Base-by-base conservation (phyloP, 495 filamentous ascomycete genomes). In the Neurospora tetraspora region DNA sequence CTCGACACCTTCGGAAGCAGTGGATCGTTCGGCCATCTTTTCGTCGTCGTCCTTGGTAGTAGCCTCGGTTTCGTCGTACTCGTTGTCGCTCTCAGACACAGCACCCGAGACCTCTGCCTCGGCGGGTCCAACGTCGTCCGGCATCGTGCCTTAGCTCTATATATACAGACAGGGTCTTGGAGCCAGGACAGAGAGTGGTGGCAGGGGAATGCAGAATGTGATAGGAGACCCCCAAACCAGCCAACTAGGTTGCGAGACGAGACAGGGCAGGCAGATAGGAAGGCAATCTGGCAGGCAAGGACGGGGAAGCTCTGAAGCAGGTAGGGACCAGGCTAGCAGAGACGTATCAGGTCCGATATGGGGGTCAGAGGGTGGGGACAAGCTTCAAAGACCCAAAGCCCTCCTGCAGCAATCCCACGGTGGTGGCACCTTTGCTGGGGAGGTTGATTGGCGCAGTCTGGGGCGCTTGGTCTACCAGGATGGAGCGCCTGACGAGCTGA, bases 41-140 rank as follows among this genome's bases (percentile, higher is more conserved):
- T 89, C 89, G 83, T 87, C 80, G 80, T 88, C 81, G 84, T 89
- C 82, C 83, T 86, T 82, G 78, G 80, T 78, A 71, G 73, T 73
- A 34, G 76, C 75, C 38, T 84, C 82, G 37, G 68, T 73, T 38
- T 86, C 83, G 81, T 84, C 82, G 81, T 84, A 84, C 77, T 87
- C 85, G 81, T 86, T 86, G 73, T 87, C 85, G 75, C 84, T 86
- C 71, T 87, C 87, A 75, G 87, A 88, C 80, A 84, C 83, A 74
- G 81, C 82, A 81, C 85, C 86, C 76, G 85, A 87, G 80, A 85
- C 82, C 72, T 85, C 84, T 80, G 81, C 77, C 76, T 80, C 83
- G 76, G 82, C 76, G 76, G 79, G 80, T 43, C 81, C 81, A 70
- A 78, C 75, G 78, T 84, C 80, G 75, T 84, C 82, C 76, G 82